Conservation (phyloP, 2,329 filamentous ascomycete genomes). For the Alternaria arbusti region DNA sequence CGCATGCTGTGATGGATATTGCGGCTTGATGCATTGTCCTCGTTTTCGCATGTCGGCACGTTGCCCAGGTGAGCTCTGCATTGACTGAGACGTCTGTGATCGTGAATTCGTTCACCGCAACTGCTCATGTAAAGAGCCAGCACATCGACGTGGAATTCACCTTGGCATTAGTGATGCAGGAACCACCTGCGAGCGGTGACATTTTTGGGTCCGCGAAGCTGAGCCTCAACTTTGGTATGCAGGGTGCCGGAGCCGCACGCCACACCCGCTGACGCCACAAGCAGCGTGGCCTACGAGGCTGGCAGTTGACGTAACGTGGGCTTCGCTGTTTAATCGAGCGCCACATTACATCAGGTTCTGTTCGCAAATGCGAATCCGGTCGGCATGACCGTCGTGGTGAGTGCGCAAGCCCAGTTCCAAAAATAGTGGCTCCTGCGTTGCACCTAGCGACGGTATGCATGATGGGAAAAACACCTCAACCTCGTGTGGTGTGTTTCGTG, state of each 20-base stretch:
- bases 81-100: background rate
- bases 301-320: background rate
- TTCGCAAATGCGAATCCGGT: background rate
- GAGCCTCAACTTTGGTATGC: background rate
- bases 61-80: background rate
- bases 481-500: background rate
- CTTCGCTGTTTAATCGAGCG: background rate
- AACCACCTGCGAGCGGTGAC: background rate
- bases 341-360: background rate
- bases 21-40: background rate
- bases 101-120: background rate
- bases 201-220: slow-evolving; percentile 21
- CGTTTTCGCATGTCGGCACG: background rate
- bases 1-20: background rate
- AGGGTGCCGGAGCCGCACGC: slow-evolving; percentile 20
- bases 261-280: slow-evolving; percentile 14
- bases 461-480: background rate
- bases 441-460: background rate
- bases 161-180: background rate
- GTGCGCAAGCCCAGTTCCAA: background rate
- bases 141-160: background rate
- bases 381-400: background rate
- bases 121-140: background rate
- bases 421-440: background rate
- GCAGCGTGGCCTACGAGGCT: background rate